Evolutionary conservation across 768 basidiomycete genomes (phyloP).

Genomic region (Suillus discolor): DNA sequence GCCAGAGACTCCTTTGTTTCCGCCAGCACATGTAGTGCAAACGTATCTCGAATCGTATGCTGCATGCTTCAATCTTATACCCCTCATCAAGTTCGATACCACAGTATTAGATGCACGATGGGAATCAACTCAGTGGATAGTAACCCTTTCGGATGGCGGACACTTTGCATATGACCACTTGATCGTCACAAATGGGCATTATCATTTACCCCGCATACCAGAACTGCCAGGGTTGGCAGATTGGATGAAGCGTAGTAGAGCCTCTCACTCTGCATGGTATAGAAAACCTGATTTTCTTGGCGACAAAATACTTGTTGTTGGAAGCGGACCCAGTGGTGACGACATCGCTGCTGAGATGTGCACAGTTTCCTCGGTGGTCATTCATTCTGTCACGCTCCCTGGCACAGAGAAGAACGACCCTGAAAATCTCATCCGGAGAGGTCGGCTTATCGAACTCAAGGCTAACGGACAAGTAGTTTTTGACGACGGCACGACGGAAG

Average conservation of each 20-base stretch:
- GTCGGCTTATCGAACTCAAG: conserved; percentile 44
- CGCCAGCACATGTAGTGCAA: conserved; percentile 59
- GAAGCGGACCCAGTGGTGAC: conserved; percentile 64
- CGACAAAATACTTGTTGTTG: conserved; percentile 47
- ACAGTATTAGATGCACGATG: conserved; percentile 52
- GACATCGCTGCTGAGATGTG: conserved; percentile 69
- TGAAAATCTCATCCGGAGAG: conserved; percentile 43
- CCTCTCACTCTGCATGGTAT: conserved; percentile 71
- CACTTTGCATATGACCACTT: conserved; percentile 58
- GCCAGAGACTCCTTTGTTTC: conserved; percentile 71
- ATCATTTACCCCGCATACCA: conserved; percentile 65
- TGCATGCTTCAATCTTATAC: conserved; percentile 55
- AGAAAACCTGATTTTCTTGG: conserved; percentile 48
- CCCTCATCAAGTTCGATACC: conserved; percentile 66
- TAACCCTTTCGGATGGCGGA: conserved; percentile 44
- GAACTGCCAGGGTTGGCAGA: conserved; percentile 54
- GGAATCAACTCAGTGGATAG: conserved; percentile 47
- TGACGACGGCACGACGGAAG: conserved; percentile 58
- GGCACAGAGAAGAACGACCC: conserved; percentile 34
- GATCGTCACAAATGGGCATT: conserved; percentile 78
- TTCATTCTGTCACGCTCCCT: conserved; percentile 51
- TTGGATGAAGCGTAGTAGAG: conserved; percentile 58
- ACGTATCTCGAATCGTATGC: conserved; percentile 74
- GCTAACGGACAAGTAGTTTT: conserved; percentile 52
- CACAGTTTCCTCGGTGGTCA: conserved; percentile 43